These are phyloP conservation scores for Artemisia annua DNA, from an alignment of 129 eudicot species.

Conservation along the genomic window DNA sequence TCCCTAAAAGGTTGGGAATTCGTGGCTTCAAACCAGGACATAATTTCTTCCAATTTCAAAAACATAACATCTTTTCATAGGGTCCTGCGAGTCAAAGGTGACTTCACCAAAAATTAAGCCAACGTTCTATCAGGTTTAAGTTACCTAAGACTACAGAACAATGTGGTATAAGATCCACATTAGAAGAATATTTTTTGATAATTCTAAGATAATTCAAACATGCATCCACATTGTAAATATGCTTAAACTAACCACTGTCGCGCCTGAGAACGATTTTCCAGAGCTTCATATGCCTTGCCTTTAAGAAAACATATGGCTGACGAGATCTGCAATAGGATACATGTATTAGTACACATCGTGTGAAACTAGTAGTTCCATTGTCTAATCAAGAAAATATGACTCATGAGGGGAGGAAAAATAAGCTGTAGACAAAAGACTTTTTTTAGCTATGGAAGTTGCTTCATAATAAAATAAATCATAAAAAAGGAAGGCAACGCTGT, in stretches of 20 bases:
- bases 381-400: neutral
- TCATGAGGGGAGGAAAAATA: neutral
- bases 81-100: too few species aligned
- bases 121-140: too few species aligned
- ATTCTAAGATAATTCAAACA: too few species aligned
- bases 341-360: constrained; percentile 5
- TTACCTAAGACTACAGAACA: too few species aligned
- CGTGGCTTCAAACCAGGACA: too few species aligned
- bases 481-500: neutral
- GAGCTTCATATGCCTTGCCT: constrained; percentile 96
- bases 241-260: constrained; percentile 73
- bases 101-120: too few species aligned
- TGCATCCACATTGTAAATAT: constrained; percentile 14
- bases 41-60: too few species aligned
- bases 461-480: neutral
- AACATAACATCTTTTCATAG: too few species aligned
- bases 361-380: too few species aligned
- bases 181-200: too few species aligned
- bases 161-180: too few species aligned
- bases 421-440: neutral
- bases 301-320: constrained; percentile 94
- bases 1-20: too few species aligned
- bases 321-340: constrained; percentile 54
- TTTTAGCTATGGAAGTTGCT: neutral
- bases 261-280: constrained; percentile 92